These are phyloP conservation scores for Calocera viscosa DNA, from an alignment of 768 basidiomycete genomes.

Conservation along the genomic window DNA sequence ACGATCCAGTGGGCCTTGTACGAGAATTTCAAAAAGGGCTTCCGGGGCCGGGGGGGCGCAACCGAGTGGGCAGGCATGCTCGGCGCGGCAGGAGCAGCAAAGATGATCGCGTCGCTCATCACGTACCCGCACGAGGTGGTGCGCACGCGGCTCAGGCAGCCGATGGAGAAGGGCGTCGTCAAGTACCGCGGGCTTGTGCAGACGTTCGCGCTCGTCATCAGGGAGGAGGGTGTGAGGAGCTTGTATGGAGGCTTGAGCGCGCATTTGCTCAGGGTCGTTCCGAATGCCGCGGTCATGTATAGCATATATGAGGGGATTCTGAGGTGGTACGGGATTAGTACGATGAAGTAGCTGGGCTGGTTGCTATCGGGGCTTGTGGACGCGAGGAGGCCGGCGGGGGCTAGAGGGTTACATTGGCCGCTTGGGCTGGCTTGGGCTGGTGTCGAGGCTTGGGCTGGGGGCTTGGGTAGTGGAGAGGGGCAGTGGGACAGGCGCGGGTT, in stretches of 20 bases:
- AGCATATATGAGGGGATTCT: constrained; percentile 81
- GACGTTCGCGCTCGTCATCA: constrained; percentile 70
- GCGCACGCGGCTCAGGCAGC: constrained; percentile 85
- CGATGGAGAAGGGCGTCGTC: constrained; percentile 56
- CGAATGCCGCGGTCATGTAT: constrained; percentile 96
- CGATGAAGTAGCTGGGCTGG: neutral
- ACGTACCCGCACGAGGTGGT: constrained; percentile 98
- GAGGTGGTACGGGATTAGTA: constrained; percentile 34
- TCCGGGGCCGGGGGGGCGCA: constrained; percentile 44
- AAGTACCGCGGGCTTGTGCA: constrained; percentile 82
- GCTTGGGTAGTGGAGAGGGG: neutral
- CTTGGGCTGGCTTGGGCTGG: no score
- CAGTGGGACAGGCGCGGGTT: no score
- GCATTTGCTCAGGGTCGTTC: constrained; percentile 91
- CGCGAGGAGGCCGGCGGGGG: no score
- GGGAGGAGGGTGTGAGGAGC: constrained; percentile 76
- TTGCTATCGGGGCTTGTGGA: neutral
- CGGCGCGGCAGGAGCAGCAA: constrained; percentile 83
- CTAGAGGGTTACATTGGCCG: no score
- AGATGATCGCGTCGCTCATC: constrained; percentile 83
- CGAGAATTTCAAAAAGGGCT: constrained; percentile 71
- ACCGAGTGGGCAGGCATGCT: constrained; percentile 71
- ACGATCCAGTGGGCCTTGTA: constrained; percentile 97
- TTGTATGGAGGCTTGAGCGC: constrained; percentile 88
- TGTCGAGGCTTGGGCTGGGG: no score